Percentiles rank a stretch among this genome's conserved stretches.
Conservation (phyloP, 768 basidiomycete genomes). For the Agrocybe pediades region DNA sequence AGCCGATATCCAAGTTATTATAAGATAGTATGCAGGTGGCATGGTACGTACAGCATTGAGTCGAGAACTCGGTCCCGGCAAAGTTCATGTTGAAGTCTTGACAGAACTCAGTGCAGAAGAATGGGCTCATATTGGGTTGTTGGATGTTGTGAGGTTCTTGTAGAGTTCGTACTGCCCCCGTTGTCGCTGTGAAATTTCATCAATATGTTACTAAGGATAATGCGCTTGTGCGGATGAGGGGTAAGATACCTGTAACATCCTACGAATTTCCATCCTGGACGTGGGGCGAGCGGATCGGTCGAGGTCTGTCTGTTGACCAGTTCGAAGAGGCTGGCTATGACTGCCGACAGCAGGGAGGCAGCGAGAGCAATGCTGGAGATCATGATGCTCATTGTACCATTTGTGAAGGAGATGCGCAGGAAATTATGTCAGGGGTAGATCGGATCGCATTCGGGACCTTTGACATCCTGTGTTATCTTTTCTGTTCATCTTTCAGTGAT, state of each 20-base stretch:
- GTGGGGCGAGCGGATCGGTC: conserved; percentile 7
- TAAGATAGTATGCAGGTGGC: not conserved
- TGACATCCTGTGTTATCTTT: no score
- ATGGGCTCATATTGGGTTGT: conserved; percentile 7
- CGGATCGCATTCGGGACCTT: no score
- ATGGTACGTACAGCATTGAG: not conserved
- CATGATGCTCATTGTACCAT: no score
- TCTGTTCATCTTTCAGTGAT: no score
- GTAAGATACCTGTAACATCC: not conserved
- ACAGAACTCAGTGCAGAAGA: conserved; percentile 8
- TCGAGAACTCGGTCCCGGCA: conserved; percentile 10
- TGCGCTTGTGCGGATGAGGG: no score
- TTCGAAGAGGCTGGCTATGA: no score
- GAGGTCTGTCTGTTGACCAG: not conserved
- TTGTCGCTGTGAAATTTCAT: not conserved
- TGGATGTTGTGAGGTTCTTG: not conserved
- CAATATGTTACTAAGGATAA: not conserved
- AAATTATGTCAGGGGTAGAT: no score
- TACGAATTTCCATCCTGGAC: conserved; percentile 8
- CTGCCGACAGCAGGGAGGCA: no score
- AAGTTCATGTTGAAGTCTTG: conserved; percentile 1
- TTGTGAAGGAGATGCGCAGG: no score
- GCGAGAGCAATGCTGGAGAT: no score
- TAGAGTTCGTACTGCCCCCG: conserved; percentile 3
- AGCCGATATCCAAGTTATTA: not conserved